phyloP scores from a whole-genome alignment of 2,329 filamentous ascomycete species.

The Pestalotiopsis sp. region DNA sequence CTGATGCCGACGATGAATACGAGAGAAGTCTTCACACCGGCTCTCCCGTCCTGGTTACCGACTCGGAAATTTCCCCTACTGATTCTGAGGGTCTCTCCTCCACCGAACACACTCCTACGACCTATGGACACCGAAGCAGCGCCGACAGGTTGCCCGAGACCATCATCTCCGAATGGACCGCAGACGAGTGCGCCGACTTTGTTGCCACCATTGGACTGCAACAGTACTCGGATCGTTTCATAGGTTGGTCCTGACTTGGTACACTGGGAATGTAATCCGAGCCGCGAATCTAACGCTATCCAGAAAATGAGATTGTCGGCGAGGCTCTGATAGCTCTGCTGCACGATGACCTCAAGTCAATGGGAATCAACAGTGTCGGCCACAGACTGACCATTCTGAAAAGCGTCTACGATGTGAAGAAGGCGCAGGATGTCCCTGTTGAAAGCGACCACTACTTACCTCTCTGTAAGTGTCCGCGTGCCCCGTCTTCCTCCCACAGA shows the following conservation, averaged over 20 bases:
- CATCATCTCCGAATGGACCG: slow-evolving; percentile 79
- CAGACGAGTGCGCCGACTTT: slow-evolving; percentile 89
- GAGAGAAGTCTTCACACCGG: slow-evolving; percentile 72
- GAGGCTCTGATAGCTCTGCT: slow-evolving; percentile 87
- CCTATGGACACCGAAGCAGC: slow-evolving; percentile 69
- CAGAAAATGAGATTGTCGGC: slow-evolving; percentile 93
- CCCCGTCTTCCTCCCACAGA: neutral
- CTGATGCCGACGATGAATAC: slow-evolving; percentile 82
- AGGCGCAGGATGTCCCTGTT: slow-evolving; percentile 87
- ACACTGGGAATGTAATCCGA: neutral
- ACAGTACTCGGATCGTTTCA: slow-evolving; percentile 81
- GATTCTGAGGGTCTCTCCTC: slow-evolving; percentile 72
- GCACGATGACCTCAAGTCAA: slow-evolving; percentile 92
- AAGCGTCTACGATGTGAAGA: slow-evolving; percentile 94
- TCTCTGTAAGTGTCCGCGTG: slow-evolving; percentile 66
- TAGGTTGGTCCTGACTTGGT: slow-evolving; percentile 63
- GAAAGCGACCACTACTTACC: slow-evolving; percentile 95
- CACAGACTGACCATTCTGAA: slow-evolving; percentile 95
- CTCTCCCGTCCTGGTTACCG: slow-evolving; percentile 66
- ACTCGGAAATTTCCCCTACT: slow-evolving; percentile 71
- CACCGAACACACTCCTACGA: slow-evolving; percentile 78
- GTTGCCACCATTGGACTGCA: slow-evolving; percentile 76
- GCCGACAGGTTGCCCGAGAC: slow-evolving; percentile 72
- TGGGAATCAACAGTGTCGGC: slow-evolving; percentile 90
- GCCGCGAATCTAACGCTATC: neutral